Evolutionary conservation across 352 stramenopile genomes (phyloP), one percentile per base, ranked within the genome.

Genomic region (Globisporangium takayamanum): DNA sequence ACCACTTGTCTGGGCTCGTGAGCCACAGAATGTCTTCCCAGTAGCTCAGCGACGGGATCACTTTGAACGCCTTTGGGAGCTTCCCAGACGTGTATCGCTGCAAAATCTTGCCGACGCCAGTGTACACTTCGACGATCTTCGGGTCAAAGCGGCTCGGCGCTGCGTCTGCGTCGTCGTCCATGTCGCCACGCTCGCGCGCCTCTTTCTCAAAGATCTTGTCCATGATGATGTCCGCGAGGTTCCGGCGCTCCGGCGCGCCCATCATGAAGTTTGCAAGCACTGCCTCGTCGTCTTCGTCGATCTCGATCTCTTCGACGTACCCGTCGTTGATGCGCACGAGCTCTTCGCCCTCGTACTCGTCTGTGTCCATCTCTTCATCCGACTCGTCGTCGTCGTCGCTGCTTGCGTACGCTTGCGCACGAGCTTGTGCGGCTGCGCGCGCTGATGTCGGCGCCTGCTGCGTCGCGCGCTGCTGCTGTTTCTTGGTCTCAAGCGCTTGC

Each of bases 1-100:
- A 99, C 97, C 97, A 99, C 66, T 93, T 88, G 62, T 99, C 96
- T 4, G 97, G 97, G 56, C 81, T 87, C 26, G 97, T 99, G 46
- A 99, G 81, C 82, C 97, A 99, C 60, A 99, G 69, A 69, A 96
- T 94, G 60, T 95, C 96, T 64, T 99, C 98, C 98, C 98, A 99
- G 76, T 99, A 99, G 62, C 82, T 96, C 50, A 99, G 70, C 26
- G 92, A 97, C 22, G 98, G 98, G 60, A 99, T 98, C 39, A 99
- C 97, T 80, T 99, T 99, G 79, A 99, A 99, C 18, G 97, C 97
- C 79, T 99, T 99, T 7, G 98, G 97, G 45, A 99, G 76, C 72
- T 99, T 99, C 50, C 97, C 98, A 5, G 93, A 95, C 48, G 94
- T 98, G 80, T 99, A 99, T 28, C 90, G 83, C 64, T 91, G 84